phyloP scores from a whole-genome alignment of 1,139 yeast genomes.

The Kodamaea fungicola region DNA sequence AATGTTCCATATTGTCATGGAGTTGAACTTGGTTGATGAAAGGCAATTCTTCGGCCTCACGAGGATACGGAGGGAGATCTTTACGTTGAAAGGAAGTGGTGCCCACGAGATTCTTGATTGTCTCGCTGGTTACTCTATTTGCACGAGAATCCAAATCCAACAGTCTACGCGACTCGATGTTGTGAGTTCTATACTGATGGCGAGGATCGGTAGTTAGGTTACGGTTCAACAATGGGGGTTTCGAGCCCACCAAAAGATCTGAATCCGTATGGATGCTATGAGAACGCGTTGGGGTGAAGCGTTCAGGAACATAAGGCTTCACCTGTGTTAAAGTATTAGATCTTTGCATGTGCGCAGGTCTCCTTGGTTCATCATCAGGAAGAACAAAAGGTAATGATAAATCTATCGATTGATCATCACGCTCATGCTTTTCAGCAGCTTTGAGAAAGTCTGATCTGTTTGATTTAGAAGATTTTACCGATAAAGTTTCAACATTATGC shows the following conservation, averaged over 20 bases:
- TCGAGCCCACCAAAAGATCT: slow-evolving; percentile 1
- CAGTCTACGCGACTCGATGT: background rate
- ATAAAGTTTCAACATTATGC: background rate
- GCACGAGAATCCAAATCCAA: background rate
- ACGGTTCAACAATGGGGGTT: slow-evolving; percentile 13
- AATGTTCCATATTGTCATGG: slow-evolving; percentile 6
- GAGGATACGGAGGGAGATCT: slow-evolving; percentile 16
- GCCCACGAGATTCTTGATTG: background rate
- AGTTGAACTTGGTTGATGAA: slow-evolving; percentile 37
- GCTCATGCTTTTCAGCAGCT: background rate
- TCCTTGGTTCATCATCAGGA: background rate
- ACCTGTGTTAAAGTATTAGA: background rate
- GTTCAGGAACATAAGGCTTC: background rate
- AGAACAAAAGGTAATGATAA: background rate
- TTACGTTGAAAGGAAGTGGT: slow-evolving; percentile 8
- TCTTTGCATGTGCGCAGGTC: background rate
- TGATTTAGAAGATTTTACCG: background rate
- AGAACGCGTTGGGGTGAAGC: background rate
- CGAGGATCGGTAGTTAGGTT: slow-evolving; percentile 12
- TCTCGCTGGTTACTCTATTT: background rate
- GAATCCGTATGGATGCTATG: background rate
- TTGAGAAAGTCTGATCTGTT: background rate
- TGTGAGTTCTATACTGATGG: background rate
- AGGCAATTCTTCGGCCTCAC: slow-evolving; percentile 32
- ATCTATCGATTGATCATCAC: background rate